Evolutionary conservation across 73 alveolate genomes (phyloP).

Genomic region (Tetrahymena malaccensis): DNA sequence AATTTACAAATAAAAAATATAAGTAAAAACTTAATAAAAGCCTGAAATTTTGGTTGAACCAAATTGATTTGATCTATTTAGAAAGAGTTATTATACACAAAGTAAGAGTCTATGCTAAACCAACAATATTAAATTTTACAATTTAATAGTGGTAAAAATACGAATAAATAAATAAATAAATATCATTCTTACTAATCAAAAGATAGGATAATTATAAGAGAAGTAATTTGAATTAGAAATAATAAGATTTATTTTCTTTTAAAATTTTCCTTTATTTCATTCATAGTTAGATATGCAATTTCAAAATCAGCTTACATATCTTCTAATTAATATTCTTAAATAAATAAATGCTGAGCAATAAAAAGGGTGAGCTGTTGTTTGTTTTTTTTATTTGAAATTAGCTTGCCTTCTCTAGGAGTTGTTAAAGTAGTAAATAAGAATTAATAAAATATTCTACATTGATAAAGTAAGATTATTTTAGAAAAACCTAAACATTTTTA

Average conservation of each 20-base stretch:
- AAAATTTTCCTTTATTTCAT: no score
- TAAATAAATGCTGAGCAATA: neutral
- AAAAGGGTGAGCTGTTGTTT: neutral
- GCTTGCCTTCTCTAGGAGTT: no score
- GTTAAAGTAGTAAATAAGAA: no score
- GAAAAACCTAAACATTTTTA: no score
- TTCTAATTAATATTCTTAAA: neutral
- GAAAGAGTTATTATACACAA: no score
- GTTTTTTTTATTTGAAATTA: neutral
- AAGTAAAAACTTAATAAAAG: neutral
- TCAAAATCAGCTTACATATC: neutral
- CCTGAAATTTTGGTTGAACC: neutral
- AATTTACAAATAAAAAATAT: no score
- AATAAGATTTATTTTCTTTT: neutral
- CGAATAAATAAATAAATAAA: neutral
- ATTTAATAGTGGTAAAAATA: neutral
- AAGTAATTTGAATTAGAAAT: neutral
- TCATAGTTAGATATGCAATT: neutral
- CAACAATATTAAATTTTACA: no score
- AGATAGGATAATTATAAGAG: neutral
- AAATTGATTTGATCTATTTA: neutral
- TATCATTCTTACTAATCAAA: neutral
- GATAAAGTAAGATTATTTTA: neutral
- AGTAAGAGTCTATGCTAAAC: neutral
- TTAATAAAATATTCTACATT: neutral